phyloP scores from a whole-genome alignment of 495 filamentous ascomycete genomes.

The Bathelium albidoporum region DNA sequence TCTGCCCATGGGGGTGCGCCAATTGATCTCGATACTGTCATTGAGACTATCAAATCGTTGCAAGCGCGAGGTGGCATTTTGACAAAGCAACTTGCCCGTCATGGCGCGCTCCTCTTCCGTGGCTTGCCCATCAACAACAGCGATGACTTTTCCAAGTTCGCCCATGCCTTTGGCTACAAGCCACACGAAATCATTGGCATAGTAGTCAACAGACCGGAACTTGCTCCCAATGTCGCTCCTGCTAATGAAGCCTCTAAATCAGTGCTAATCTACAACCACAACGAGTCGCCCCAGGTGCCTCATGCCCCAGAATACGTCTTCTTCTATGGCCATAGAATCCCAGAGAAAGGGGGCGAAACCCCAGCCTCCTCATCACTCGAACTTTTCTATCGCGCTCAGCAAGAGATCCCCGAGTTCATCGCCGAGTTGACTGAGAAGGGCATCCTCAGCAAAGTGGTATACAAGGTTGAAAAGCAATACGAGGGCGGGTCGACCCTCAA shows the following conservation, averaged over 20 bases:
- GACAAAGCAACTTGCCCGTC: constrained; percentile 28
- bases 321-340: constrained; percentile 36
- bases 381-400: constrained; percentile 39
- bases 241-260: constrained; percentile 45
- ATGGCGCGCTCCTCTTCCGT: constrained; percentile 34
- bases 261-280: constrained; percentile 44
- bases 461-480: constrained; percentile 38
- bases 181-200: constrained; percentile 49
- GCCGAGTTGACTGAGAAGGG: constrained; percentile 37
- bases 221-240: constrained; percentile 44
- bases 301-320: constrained; percentile 46
- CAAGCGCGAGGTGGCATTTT: constrained; percentile 20
- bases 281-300: constrained; percentile 44
- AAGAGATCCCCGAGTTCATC: constrained; percentile 41
- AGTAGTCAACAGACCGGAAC: constrained; percentile 39
- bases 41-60: constrained; percentile 25
- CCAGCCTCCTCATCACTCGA: constrained; percentile 43
- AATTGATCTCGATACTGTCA: constrained; percentile 25
- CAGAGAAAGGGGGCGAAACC: constrained; percentile 39
- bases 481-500: constrained; percentile 40
- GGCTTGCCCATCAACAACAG: constrained; percentile 28
- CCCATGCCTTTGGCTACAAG: constrained; percentile 43
- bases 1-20: constrained; percentile 9
- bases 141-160: constrained; percentile 42
- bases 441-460: constrained; percentile 36